These are phyloP conservation scores for Exserohilum rostratum DNA, from an alignment of 2,329 filamentous ascomycete genomes.

Conservation along the genomic window DNA sequence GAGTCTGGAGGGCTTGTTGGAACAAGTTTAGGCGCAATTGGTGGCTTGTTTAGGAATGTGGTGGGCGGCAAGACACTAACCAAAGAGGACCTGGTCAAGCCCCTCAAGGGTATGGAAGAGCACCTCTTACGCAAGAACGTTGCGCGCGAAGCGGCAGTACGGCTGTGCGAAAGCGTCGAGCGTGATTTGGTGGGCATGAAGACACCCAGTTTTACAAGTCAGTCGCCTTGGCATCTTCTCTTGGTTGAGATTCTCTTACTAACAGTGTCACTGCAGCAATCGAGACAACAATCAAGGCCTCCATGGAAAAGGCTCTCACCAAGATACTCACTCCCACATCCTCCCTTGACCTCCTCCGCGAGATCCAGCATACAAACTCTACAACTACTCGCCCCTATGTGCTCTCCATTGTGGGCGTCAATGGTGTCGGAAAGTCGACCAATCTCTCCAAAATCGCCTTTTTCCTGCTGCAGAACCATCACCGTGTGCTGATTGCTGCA, in stretches of 20 bases:
- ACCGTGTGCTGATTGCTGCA: conserved; percentile 90
- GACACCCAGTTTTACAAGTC: conserved; percentile 86
- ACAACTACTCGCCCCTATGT: conserved; percentile 80
- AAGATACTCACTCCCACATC: conserved; percentile 97
- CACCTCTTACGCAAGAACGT: conserved; percentile 96
- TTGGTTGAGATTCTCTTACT: conserved; percentile 7
- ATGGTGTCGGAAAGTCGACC: conserved; percentile 97
- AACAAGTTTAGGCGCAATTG: conserved; percentile 79
- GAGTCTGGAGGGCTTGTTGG: conserved; percentile 70
- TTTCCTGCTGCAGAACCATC: conserved; percentile 96
- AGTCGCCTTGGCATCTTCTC: conserved; percentile 11
- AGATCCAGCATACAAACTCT: conserved; percentile 77
- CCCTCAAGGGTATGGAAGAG: conserved; percentile 94
- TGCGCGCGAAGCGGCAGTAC: conserved; percentile 88
- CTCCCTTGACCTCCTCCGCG: conserved; percentile 90
- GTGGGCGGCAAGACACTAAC: conserved; percentile 93
- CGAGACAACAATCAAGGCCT: conserved; percentile 79
- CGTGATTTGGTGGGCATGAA: conserved; percentile 88
- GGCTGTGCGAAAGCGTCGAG: conserved; percentile 89
- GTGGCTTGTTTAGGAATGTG: conserved; percentile 90
- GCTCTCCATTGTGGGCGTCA: conserved; percentile 97
- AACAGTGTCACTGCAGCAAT: conserved; percentile 58
- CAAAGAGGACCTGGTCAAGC: conserved; percentile 85
- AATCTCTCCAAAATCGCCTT: conserved; percentile 98
- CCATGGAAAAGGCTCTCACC: conserved; percentile 89